Conservation (phyloP, 768 basidiomycete species). For the Lentinula sp. region DNA sequence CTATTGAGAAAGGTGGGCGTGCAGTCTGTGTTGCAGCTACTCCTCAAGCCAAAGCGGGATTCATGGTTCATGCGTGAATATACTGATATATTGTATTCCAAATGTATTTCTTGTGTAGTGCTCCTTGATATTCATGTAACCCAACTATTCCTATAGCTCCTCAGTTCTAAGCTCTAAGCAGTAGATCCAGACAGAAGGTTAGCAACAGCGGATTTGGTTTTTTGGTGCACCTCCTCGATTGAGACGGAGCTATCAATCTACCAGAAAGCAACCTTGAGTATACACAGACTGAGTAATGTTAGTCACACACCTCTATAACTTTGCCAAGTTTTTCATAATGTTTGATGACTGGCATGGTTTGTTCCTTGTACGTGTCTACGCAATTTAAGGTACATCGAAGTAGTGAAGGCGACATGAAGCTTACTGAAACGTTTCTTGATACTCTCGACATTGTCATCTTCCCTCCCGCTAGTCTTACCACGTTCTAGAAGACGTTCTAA, state of each 20-base stretch:
- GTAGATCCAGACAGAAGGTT: slow-evolving; percentile 29
- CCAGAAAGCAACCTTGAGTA: neutral
- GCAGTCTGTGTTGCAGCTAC: slow-evolving; percentile 41
- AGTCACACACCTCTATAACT: slow-evolving; percentile 65
- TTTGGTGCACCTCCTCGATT: slow-evolving; percentile 66
- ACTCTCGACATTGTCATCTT: slow-evolving; percentile 92
- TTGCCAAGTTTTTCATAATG: slow-evolving; percentile 64
- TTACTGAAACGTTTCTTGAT: slow-evolving; percentile 95
- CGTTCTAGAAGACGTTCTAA: slow-evolving; percentile 79
- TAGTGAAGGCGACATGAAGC: slow-evolving; percentile 17
- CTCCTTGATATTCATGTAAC: neutral
- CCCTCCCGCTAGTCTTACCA: slow-evolving; percentile 89
- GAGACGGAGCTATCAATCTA: slow-evolving; percentile 67
- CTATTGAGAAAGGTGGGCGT: slow-evolving; percentile 55
- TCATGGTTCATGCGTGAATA: slow-evolving; percentile 42
- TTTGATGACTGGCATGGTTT: slow-evolving; percentile 91
- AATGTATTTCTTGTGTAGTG: neutral
- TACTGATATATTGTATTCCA: neutral
- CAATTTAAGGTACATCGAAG: neutral
- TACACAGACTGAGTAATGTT: neutral
- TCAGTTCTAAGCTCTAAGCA: neutral
- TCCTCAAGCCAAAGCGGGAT: slow-evolving; percentile 27
- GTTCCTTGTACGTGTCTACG: slow-evolving; percentile 75
- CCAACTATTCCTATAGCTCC: neutral
- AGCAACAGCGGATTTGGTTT: slow-evolving; percentile 49